phyloP scores from a whole-genome alignment of 2,329 filamentous ascomycete species.

The Sclerotinia borealis region DNA sequence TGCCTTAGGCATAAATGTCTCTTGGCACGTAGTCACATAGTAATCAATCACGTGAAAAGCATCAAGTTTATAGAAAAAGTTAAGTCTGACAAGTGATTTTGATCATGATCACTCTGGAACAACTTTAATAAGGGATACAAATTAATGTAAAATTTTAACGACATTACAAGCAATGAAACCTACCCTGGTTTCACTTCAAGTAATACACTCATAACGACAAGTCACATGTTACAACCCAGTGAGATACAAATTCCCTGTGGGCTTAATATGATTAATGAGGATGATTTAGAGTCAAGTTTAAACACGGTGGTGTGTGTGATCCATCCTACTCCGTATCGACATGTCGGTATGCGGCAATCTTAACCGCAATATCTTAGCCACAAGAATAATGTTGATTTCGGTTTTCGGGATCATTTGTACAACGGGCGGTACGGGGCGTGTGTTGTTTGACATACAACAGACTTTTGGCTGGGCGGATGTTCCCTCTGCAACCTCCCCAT shows the following conservation, averaged over 20 bases:
- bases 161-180: not conserved
- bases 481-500: conserved; percentile 3
- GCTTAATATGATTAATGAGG: not conserved
- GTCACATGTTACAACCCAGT: not conserved
- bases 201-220: not conserved
- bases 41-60: not conserved
- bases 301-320: not conserved
- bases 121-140: not conserved
- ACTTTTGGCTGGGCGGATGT: conserved; percentile 10
- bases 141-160: not conserved
- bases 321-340: not conserved
- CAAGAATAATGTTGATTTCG: conserved; percentile 1
- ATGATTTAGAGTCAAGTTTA: not conserved
- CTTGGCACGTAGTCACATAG: not conserved
- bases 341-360: not conserved
- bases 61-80: no score
- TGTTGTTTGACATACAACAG: conserved; percentile 7
- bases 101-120: not conserved
- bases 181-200: not conserved
- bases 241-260: not conserved
- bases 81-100: no score
- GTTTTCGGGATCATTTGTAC: conserved; percentile 7
- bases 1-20: not conserved
- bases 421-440: conserved; percentile 7
- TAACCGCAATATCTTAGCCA: not conserved